Percentiles rank a stretch among this genome's conserved stretches.
Conservation (phyloP, 306 rosid genomes). For the Sicyos baderoa region DNA sequence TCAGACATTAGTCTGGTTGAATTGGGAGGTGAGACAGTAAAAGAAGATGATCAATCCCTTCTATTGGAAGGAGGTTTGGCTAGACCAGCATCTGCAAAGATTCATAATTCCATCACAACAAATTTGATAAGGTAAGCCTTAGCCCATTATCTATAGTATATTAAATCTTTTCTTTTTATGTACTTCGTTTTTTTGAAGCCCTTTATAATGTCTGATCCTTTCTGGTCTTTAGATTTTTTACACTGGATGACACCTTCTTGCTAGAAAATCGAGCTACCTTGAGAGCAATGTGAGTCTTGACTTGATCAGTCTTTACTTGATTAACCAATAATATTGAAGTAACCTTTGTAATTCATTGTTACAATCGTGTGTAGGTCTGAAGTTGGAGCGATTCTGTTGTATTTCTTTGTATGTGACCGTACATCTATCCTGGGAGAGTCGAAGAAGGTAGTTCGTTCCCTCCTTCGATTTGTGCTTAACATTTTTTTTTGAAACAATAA, state of each 20-base stretch:
- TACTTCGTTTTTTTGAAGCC: constrained; percentile 20
- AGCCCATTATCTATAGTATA: constrained; percentile 18
- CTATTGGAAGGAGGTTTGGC: constrained; percentile 80
- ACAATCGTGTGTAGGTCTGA: constrained; percentile 43
- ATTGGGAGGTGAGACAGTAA: constrained; percentile 58
- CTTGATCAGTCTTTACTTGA: constrained; percentile 24
- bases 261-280: constrained; percentile 73
- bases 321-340: constrained; percentile 14
- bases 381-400: constrained; percentile 69
- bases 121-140: constrained; percentile 70
- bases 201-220: constrained; percentile 29
- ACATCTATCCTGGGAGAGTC: constrained; percentile 68
- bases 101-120: constrained; percentile 47
- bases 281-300: constrained; percentile 79
- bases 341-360: constrained; percentile 14
- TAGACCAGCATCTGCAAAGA: constrained; percentile 67
- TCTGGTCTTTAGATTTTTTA: constrained; percentile 57
- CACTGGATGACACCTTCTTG: constrained; percentile 84
- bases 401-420: constrained; percentile 84
- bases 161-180: constrained; percentile 19
- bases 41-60: constrained; percentile 81
- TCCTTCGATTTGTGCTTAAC: not conserved
- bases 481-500: not conserved
- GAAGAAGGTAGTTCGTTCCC: constrained; percentile 44
- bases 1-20: constrained; percentile 74